Evolutionary conservation across 2,329 filamentous ascomycete genomes (phyloP), one percentile per base, ranked within the genome.

Genomic region (Pseudohalonectria lignicola): DNA sequence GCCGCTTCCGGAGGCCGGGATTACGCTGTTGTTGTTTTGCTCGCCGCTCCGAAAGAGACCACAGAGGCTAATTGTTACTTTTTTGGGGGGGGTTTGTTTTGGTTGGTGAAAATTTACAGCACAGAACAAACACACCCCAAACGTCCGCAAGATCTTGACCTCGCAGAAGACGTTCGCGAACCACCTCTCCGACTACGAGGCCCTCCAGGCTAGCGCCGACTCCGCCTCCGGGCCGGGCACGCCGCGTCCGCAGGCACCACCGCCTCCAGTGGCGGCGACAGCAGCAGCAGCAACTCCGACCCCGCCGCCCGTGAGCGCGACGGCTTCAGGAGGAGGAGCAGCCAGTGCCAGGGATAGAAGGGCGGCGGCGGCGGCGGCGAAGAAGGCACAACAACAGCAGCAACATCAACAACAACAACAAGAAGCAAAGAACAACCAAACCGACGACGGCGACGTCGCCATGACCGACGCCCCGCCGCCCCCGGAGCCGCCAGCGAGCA

Each of bases 141-240:
- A 76, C 47, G 81, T 86, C 19, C 76, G 84, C 49, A 81, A 80
- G 60, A 86, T 92, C 44, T 65, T 92, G 40, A 76, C 80, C 47
- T 86, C 80, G 19, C 82, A 86, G 53, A 86, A 90, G 63, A 86
- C 82, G 3, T 90, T 90, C 56, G 76, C 77, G 44, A 87, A 92
- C 60, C 80, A 90, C 55, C 69, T 90, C 34, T 82, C 85, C 48
- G 85, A 92, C 55, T 86, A 82, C 55, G 71, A 83, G 48, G 84
- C 84, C 8, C 63, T 76, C 48, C 64, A 68, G 42, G 61, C 64
- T n/a, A 60, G 63, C 21, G 57, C 52, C 41, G 57, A 57, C 40
- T 46, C 61, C 13, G 50, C 56, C 3, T 47, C 56, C 4, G 51
- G 54, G 18, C 45, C 49, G 40, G 52, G 42, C 44, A 48, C 36